Base-by-base conservation (phyloP, 2,329 filamentous ascomycete genomes). In the Fusarium tjaetaba region DNA sequence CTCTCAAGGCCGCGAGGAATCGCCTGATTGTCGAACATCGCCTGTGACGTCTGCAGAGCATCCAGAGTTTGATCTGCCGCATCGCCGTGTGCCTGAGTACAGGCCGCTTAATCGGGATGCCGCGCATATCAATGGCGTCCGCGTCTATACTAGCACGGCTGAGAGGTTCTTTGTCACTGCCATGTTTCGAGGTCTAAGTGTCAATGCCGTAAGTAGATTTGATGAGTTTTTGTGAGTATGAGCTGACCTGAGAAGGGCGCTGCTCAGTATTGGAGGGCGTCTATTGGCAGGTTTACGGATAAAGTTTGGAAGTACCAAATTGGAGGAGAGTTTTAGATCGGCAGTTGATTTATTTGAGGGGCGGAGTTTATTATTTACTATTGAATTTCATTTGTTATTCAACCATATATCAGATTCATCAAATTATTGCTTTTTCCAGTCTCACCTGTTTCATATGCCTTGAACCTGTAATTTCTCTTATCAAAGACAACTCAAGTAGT, bases 61-160 rank as follows among this genome's bases (percentile, higher is more conserved):
- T 9, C 59, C 66, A 1, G 66, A 66, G 1, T 74, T 71, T 18
- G 67, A 73, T 11, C 18, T 68, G 0, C 43, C 63, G 15, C 58
- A 74, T 45, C 71, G 71, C 1, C 71, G 71, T 2, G 71, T 73
- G 1, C 71, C 71, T 10, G 43, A 34, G 7, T 73, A 73, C 7
- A 56, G 71, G 3, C 52, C 71, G 10, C 34, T 61, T 2, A 73
- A 73, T 28, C 45, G 53, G 2, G 32, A 58, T 14, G 34, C 42
- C 1, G 67, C 61, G 9, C 71, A 73, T 8, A 18, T 51, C 1
- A 46, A 61, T 7, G 53, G 60, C 3, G 67, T 74, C 10, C 34
- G 71, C 11, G 53, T 74, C 3, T 73, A 73, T 1, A 68, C 49
- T 0, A 74, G 67, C 22, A 10, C 59, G 1, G 43, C 58, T 11